Evolutionary conservation across 352 stramenopile species (phyloP).

Genomic region (Phytophthora aleatoria): DNA sequence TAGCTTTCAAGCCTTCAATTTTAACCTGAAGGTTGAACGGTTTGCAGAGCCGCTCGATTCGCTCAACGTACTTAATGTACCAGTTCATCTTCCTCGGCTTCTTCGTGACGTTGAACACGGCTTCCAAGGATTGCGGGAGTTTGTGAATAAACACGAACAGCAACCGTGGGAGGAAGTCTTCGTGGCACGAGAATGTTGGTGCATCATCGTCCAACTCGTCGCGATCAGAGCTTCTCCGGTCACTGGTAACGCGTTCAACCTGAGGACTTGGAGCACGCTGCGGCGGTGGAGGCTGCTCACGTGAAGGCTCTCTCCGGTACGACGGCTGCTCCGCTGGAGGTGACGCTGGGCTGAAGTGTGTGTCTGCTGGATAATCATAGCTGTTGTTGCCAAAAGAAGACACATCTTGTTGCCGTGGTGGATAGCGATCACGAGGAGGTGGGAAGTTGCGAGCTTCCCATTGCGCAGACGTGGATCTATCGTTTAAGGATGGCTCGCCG

Average conservation of each 20-base stretch:
- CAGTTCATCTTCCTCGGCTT: constrained; percentile 75
- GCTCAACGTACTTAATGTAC: constrained; percentile 68
- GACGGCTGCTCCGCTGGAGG: constrained; percentile 16
- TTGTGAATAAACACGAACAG: constrained; percentile 62
- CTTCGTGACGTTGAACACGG: constrained; percentile 68
- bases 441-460: constrained; percentile 22
- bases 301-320: constrained; percentile 21
- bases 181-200: constrained; percentile 55
- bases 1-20: constrained; percentile 41
- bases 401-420: constrained; percentile 15
- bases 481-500: constrained; percentile 10
- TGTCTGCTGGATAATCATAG: constrained; percentile 28
- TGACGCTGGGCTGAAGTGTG: constrained; percentile 29
- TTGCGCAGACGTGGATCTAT: constrained; percentile 4
- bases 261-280: constrained; percentile 25
- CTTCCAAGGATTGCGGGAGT: constrained; percentile 50
- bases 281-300: constrained; percentile 4
- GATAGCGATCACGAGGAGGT: constrained; percentile 24
- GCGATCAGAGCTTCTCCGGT: constrained; percentile 5
- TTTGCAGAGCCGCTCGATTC: constrained; percentile 49
- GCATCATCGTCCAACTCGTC: constrained; percentile 30
- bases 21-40: constrained; percentile 45
- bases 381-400: constrained; percentile 9
- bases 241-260: not conserved
- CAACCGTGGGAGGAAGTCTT: constrained; percentile 52